phyloP scores from a whole-genome alignment of 306 rosid species.

The Crotalaria pallida region DNA sequence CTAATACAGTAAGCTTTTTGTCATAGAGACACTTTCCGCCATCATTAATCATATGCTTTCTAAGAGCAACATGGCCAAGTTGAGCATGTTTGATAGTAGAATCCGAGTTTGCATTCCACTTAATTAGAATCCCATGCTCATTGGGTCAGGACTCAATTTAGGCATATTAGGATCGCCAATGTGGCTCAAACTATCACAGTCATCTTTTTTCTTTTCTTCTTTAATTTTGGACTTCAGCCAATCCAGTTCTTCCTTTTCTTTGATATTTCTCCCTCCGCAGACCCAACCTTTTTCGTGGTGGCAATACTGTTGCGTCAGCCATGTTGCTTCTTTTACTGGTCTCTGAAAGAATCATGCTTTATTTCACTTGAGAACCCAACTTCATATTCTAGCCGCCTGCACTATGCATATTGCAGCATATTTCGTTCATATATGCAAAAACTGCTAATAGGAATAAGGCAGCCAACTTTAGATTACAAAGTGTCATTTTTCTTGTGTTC shows the following conservation, averaged over 20 bases:
- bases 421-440: too few relatives aligned
- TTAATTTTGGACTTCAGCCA: slow-evolving; percentile 20
- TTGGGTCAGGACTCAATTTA: slow-evolving; percentile 31
- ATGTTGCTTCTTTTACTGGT: slow-evolving; percentile 29
- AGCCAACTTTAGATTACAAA: too few relatives aligned
- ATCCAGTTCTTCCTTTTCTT: slow-evolving; percentile 10
- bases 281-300: slow-evolving; percentile 25
- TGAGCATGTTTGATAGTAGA: slow-evolving; percentile 49
- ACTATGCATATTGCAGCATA: too few relatives aligned
- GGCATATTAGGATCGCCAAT: slow-evolving; percentile 36
- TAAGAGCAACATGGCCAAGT: slow-evolving; percentile 50
- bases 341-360: slow-evolving; percentile 37
- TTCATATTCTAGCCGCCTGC: slow-evolving; percentile 2
- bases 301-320: slow-evolving; percentile 30
- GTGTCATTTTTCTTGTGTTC: too few relatives aligned
- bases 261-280: slow-evolving; percentile 19
- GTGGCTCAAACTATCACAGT: slow-evolving; percentile 23
- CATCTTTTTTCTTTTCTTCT: neutral
- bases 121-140: slow-evolving; percentile 43
- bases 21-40: neutral
- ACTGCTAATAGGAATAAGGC: too few relatives aligned
- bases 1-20: slow-evolving; percentile 5
- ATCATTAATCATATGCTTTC: slow-evolving; percentile 23
- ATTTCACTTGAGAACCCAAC: slow-evolving; percentile 26
- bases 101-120: slow-evolving; percentile 91